Conservation (phyloP, 2,329 filamentous ascomycete genomes). For the Blastomyces percursus region DNA sequence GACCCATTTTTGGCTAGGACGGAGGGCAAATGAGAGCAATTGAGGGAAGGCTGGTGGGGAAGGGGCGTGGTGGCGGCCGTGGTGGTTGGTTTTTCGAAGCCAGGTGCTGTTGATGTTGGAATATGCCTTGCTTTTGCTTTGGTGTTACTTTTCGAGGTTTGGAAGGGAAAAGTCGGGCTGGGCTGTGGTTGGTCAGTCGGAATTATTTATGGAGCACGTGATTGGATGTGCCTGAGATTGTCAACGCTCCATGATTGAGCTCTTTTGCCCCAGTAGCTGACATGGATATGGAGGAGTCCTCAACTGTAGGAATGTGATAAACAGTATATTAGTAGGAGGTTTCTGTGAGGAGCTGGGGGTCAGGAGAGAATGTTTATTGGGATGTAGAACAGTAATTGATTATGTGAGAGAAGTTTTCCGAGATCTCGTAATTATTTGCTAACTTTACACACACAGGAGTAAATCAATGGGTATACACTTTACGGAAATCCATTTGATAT, state of each 20-base stretch:
- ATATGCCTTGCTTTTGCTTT: neutral
- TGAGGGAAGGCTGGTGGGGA: constrained; percentile 15
- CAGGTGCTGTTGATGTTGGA: constrained; percentile 27
- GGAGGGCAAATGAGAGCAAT: constrained; percentile 14
- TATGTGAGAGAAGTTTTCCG: neutral
- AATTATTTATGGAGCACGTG: constrained; percentile 33
- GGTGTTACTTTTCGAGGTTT: neutral
- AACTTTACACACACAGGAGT: neutral
- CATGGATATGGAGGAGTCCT: no score
- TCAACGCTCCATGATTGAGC: no score
- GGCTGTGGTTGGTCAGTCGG: constrained; percentile 16
- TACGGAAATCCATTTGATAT: neutral
- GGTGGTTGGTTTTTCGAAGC: constrained; percentile 7
- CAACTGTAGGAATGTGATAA: no score
- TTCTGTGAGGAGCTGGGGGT: neutral
- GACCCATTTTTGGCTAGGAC: constrained; percentile 43
- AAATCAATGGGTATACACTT: neutral
- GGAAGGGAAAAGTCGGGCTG: constrained; percentile 33
- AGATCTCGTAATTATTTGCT: neutral
- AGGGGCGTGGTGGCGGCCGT: constrained; percentile 1
- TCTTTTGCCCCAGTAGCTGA: no score
- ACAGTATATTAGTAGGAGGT: neutral
- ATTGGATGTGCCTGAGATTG: constrained; percentile 24
- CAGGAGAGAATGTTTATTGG: neutral
- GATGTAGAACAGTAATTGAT: neutral